Percentiles rank a stretch among this genome's conserved stretches.
phyloP scores from a whole-genome alignment of 1,139 yeast species.

The Casaregolazyma suthepensis region DNA sequence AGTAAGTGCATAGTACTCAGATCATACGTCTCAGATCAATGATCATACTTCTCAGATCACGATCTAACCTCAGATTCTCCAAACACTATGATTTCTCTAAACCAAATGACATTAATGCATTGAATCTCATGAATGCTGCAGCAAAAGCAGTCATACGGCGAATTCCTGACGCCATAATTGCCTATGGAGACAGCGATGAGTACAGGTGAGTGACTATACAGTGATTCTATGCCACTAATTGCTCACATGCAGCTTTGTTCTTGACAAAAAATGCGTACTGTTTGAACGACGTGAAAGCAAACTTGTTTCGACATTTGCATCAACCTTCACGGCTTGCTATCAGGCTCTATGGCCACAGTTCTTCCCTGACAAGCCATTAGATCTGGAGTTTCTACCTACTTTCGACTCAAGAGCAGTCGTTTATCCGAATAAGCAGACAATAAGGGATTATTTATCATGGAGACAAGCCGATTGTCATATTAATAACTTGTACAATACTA shows the following conservation, averaged over 20 bases:
- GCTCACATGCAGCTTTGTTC: constrained; percentile 41
- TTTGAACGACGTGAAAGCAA: constrained; percentile 81
- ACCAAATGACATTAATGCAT: constrained; percentile 79
- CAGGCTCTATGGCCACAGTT: constrained; percentile 56
- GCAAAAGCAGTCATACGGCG: constrained; percentile 60
- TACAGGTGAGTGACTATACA: constrained; percentile 41
- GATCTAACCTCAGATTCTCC: constrained; percentile 42
- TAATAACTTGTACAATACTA: constrained; percentile 85
- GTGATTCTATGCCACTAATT: neutral
- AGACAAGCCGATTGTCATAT: constrained; percentile 97
- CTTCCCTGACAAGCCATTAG: constrained; percentile 44
- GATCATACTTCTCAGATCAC: too few relatives aligned
- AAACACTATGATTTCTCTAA: constrained; percentile 65
- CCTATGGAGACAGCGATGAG: constrained; percentile 96
- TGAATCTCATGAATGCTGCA: constrained; percentile 73
- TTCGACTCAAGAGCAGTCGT: constrained; percentile 89
- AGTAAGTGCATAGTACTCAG: too few relatives aligned
- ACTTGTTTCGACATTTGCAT: constrained; percentile 71
- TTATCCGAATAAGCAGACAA: constrained; percentile 58
- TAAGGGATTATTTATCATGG: constrained; percentile 88
- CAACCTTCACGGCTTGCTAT: constrained; percentile 75
- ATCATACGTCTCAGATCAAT: neutral
- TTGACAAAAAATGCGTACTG: constrained; percentile 54
- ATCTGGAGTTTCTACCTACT: constrained; percentile 54
- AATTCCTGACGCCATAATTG: constrained; percentile 67